Conservation (phyloP, 2,329 filamentous ascomycete genomes). For the Penicillium polonicum region DNA sequence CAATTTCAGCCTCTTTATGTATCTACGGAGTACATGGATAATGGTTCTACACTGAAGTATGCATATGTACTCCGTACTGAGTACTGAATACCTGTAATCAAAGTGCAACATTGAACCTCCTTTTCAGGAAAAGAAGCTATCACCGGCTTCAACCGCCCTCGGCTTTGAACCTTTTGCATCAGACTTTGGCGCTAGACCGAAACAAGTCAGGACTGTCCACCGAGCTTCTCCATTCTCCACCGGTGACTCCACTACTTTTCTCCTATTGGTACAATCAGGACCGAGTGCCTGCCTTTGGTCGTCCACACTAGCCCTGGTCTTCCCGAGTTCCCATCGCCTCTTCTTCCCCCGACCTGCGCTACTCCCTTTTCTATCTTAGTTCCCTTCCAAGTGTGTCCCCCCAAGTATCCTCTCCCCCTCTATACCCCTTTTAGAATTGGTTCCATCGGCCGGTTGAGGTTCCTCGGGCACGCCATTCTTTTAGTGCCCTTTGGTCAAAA, state of each 20-base stretch:
- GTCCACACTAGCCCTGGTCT: conserved; percentile 29
- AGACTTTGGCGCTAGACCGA: conserved; percentile 15
- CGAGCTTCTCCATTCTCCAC: conserved; percentile 14
- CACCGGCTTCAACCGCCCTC: conserved; percentile 30
- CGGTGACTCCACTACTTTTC: not conserved
- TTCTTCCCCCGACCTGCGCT: conserved; percentile 38
- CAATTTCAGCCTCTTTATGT: not conserved
- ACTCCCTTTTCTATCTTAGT: conserved; percentile 35
- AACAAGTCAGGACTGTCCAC: conserved; percentile 2
- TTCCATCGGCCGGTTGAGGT: conserved; percentile 28
- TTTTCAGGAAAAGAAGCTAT: conserved; percentile 11
- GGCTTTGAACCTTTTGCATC: conserved; percentile 16
- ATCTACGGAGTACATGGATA: not conserved
- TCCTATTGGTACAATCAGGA: conserved; percentile 6
- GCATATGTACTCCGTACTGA: too few species aligned
- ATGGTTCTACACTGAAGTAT: not conserved
- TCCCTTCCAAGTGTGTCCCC: conserved; percentile 14
- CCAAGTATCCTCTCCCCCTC: conserved; percentile 10
- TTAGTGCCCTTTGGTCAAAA: conserved; percentile 9
- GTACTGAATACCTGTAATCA: conserved; percentile 7
- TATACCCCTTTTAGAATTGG: conserved; percentile 13
- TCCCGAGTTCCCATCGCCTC: conserved; percentile 31
- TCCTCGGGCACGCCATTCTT: conserved; percentile 37
- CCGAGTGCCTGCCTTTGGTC: not conserved
- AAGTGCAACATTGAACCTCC: conserved; percentile 11